phyloP scores from a whole-genome alignment of 495 filamentous ascomycete species.

The Barbatosphaeria neglecta region DNA sequence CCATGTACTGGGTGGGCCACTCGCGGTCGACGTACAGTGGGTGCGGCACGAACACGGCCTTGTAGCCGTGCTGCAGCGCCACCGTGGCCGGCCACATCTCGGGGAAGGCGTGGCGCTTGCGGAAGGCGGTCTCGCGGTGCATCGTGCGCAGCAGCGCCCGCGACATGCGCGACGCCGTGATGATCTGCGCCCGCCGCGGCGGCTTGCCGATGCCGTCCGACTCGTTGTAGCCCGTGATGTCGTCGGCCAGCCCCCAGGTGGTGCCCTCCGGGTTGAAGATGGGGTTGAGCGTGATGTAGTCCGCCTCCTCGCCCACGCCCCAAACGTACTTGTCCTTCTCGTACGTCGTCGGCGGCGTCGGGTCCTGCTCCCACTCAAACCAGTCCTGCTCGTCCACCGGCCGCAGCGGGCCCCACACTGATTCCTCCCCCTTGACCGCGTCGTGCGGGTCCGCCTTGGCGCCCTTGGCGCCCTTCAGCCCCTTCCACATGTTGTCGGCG shows the following conservation, averaged over 20 bases:
- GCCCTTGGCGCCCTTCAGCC: constrained; percentile 24
- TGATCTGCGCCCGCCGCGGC: constrained; percentile 78
- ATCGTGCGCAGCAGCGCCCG: constrained; percentile 71
- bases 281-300: constrained; percentile 87
- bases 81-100: constrained; percentile 91
- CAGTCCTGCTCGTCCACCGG: constrained; percentile 53
- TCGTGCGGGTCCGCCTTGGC: constrained; percentile 15
- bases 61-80: constrained; percentile 86
- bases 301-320: constrained; percentile 88
- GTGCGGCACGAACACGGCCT: constrained; percentile 89
- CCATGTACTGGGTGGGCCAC: constrained; percentile 75
- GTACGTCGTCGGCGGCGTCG: constrained; percentile 55
- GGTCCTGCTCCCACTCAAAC: constrained; percentile 56
- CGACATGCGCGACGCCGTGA: constrained; percentile 73
- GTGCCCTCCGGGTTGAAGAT: constrained; percentile 86
- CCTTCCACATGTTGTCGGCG: constrained; percentile 59
- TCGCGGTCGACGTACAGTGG: constrained; percentile 80
- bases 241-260: constrained; percentile 74
- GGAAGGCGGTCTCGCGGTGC: constrained; percentile 74
- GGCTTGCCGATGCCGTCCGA: constrained; percentile 43
- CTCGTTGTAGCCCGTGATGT: constrained; percentile 81
- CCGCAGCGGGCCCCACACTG: constrained; percentile 76
- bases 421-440: constrained; percentile 41
- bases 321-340: constrained; percentile 74
- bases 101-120: constrained; percentile 81